These are phyloP conservation scores for Diaporthe sp. DNA, from an alignment of 2,329 filamentous ascomycete species.

Conservation along the genomic window DNA sequence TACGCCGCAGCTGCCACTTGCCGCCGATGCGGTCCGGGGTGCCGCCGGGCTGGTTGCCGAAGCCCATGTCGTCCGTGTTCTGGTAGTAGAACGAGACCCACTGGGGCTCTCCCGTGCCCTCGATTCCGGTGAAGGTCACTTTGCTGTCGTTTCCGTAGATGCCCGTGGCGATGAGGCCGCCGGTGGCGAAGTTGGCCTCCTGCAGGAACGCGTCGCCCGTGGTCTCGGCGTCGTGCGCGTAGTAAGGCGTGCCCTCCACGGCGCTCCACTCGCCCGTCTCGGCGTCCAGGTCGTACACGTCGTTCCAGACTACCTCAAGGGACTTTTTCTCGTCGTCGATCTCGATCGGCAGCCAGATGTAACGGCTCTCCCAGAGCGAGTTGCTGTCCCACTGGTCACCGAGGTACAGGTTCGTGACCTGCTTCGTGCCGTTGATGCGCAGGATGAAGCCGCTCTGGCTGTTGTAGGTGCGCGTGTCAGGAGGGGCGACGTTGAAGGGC, in stretches of 20 bases:
- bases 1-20: constrained; percentile 67
- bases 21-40: constrained; percentile 69
- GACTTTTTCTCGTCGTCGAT: constrained; percentile 63
- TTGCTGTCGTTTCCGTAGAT: constrained; percentile 67
- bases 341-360: constrained; percentile 66
- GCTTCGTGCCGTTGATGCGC: constrained; percentile 57
- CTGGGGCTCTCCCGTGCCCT: constrained; percentile 61
- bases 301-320: constrained; percentile 61
- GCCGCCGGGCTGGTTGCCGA: constrained; percentile 65
- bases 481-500: constrained; percentile 61
- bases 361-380: constrained; percentile 66
- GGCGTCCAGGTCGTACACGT: constrained; percentile 66
- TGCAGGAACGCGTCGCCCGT: constrained; percentile 62
- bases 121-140: constrained; percentile 59
- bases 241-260: constrained; percentile 60
- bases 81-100: constrained; percentile 70
- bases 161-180: constrained; percentile 58
- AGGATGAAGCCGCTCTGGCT: constrained; percentile 63
- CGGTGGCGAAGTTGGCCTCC: constrained; percentile 63
- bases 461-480: constrained; percentile 62
- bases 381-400: constrained; percentile 66
- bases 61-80: constrained; percentile 71
- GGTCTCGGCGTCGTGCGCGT: constrained; percentile 54
- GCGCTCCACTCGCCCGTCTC: constrained; percentile 59
- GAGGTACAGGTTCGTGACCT: constrained; percentile 62